A percentile compares a stretch with the other conserved stretches of the same genome.
These are phyloP conservation scores for Nicotiana noctiflora DNA, from an alignment of 257 asterid species.

Conservation along the genomic window DNA sequence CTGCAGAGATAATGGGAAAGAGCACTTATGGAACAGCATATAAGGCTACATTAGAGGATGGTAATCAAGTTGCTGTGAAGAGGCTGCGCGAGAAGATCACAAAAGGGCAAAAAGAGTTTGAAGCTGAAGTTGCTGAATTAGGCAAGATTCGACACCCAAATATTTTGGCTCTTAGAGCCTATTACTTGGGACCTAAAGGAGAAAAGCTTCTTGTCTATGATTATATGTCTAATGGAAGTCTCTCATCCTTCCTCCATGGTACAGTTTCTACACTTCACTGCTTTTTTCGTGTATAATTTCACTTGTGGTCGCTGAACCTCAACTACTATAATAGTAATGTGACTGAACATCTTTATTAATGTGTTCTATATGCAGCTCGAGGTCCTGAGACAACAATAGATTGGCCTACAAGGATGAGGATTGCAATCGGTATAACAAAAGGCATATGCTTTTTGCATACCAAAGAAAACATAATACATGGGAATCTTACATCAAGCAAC, in stretches of 20 bases:
- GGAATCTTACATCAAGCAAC: constrained; percentile 63
- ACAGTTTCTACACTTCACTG: neutral
- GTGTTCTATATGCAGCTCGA: constrained; percentile 26
- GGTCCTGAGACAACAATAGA: constrained; percentile 43
- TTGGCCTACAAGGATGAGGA: constrained; percentile 72
- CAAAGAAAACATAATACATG: constrained; percentile 46
- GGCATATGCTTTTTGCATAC: constrained; percentile 66
- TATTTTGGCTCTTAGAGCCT: constrained; percentile 79
- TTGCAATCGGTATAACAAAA: constrained; percentile 59
- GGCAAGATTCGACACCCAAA: constrained; percentile 71
- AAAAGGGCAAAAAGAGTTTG: constrained; percentile 75
- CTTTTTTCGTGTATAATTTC: no score
- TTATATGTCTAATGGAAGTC: constrained; percentile 74
- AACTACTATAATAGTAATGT: no score
- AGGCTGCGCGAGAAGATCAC: constrained; percentile 88
- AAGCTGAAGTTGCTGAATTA: constrained; percentile 61
- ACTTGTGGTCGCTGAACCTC: no score
- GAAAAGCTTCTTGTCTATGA: constrained; percentile 98
- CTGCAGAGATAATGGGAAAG: constrained; percentile 96
- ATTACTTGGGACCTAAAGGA: constrained; percentile 92
- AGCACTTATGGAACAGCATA: constrained; percentile 79
- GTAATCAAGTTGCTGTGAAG: constrained; percentile 75
- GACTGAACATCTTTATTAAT: neutral
- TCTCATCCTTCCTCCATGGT: constrained; percentile 95
- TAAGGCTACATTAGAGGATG: constrained; percentile 85